phyloP scores from a whole-genome alignment of 2,329 filamentous ascomycete genomes.

The Cladophialophora psammophila region DNA sequence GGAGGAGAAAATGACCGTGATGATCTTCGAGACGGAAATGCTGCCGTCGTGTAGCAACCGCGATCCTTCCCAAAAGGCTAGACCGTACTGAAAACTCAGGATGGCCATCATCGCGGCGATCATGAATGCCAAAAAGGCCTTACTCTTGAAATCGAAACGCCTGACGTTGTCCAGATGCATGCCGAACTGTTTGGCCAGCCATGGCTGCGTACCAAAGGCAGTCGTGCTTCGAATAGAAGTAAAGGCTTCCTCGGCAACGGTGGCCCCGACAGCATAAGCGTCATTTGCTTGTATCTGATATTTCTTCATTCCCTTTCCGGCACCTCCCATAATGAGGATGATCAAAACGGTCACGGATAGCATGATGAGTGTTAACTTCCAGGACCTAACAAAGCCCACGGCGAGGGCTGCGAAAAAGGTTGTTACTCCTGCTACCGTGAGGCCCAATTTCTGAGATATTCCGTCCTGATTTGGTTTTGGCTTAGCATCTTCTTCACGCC shows the following conservation, averaged over 20 bases:
- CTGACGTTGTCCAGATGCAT: slow-evolving; percentile 52
- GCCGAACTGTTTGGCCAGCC: slow-evolving; percentile 53
- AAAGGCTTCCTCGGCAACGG: slow-evolving; percentile 59
- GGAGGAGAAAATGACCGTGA: slow-evolving; percentile 4
- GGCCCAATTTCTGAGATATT: slow-evolving; percentile 38
- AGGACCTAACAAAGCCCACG: slow-evolving; percentile 49
- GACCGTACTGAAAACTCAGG: slow-evolving; percentile 81
- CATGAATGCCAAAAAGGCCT: slow-evolving; percentile 66
- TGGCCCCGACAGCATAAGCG: slow-evolving; percentile 69
- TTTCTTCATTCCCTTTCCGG: slow-evolving; percentile 33
- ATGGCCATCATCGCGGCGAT: slow-evolving; percentile 79
- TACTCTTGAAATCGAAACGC: slow-evolving; percentile 48
- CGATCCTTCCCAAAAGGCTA: slow-evolving; percentile 56
- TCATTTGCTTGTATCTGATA: slow-evolving; percentile 69
- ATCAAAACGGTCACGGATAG: slow-evolving; percentile 57
- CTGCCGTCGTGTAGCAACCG: slow-evolving; percentile 45
- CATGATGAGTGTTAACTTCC: slow-evolving; percentile 54
- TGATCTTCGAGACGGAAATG: slow-evolving; percentile 66
- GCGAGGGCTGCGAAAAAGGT: slow-evolving; percentile 50
- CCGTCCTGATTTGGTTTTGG: slow-evolving; percentile 56
- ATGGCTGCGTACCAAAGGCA: slow-evolving; percentile 55
- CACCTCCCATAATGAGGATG: slow-evolving; percentile 36
- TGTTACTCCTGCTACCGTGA: slow-evolving; percentile 44
- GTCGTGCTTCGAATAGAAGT: slow-evolving; percentile 57
- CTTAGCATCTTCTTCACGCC: neutral